phyloP scores from a whole-genome alignment of 169 alveolate genomes.

The Plasmodium berghei region DNA sequence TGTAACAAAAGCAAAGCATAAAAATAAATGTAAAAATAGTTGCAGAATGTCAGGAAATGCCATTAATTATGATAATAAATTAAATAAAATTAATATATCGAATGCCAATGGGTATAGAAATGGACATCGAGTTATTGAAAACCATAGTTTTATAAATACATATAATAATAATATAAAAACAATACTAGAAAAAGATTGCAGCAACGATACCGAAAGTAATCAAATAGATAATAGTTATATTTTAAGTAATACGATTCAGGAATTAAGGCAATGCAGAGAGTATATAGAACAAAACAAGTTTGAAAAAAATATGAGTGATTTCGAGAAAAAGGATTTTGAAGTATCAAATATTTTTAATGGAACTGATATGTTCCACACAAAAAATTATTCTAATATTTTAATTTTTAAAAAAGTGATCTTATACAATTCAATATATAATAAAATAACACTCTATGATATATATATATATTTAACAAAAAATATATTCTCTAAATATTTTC shows the following conservation, averaged over 20 bases:
- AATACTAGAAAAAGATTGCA: neutral
- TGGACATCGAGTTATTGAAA: too few species aligned
- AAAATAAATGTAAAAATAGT: slow-evolving; percentile 1
- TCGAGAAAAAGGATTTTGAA: too few species aligned
- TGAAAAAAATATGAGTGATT: neutral
- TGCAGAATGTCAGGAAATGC: neutral
- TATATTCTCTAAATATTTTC: slow-evolving; percentile 64
- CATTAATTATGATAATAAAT: neutral
- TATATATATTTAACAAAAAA: slow-evolving; percentile 36
- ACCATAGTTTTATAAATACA: neutral
- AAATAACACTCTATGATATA: slow-evolving; percentile 47
- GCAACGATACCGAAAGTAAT: neutral
- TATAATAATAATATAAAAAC: too few species aligned
- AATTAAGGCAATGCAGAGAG: neutral
- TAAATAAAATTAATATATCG: neutral
- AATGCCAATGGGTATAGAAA: neutral
- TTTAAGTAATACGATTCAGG: neutral
- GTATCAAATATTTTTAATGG: neutral
- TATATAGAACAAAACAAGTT: neutral
- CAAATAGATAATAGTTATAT: neutral
- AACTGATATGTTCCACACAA: neutral
- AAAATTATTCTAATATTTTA: neutral
- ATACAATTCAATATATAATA: slow-evolving; percentile 45
- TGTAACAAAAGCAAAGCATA: slow-evolving; percentile 22
- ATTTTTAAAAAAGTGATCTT: slow-evolving; percentile 41